phyloP scores from a whole-genome alignment of 2,329 filamentous ascomycete genomes.

The Cladosporium cucumerinum region DNA sequence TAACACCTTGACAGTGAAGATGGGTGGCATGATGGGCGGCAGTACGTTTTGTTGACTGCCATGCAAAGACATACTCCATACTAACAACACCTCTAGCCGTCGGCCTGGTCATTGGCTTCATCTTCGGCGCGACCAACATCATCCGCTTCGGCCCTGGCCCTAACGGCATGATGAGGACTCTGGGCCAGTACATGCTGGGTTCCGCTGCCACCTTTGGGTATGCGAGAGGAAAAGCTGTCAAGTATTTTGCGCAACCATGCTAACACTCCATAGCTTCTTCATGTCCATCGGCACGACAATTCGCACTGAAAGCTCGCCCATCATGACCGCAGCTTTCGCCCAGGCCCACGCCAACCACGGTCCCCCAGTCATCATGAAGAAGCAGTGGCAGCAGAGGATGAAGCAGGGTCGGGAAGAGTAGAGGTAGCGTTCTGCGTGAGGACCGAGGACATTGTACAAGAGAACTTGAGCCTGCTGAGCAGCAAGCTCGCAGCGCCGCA shows the following conservation, averaged over 20 bases:
- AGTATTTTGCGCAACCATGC: not conserved
- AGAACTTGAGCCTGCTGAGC: not conserved
- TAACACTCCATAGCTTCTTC: slow-evolving; percentile 65
- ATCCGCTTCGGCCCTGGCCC: slow-evolving; percentile 91
- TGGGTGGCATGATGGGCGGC: slow-evolving; percentile 97
- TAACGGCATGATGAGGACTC: slow-evolving; percentile 87
- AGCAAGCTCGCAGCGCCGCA: not conserved
- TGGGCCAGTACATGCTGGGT: slow-evolving; percentile 95
- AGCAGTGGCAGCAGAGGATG: slow-evolving; percentile 34
- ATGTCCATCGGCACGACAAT: slow-evolving; percentile 99
- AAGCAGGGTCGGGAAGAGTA: slow-evolving; percentile 12
- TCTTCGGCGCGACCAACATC: slow-evolving; percentile 88
- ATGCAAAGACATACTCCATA: not conserved
- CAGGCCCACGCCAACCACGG: slow-evolving; percentile 58
- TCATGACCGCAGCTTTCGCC: slow-evolving; percentile 71
- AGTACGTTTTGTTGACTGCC: slow-evolving; percentile 60
- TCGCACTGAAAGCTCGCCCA: slow-evolving; percentile 79
- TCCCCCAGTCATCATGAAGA: slow-evolving; percentile 66
- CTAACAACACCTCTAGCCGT: slow-evolving; percentile 61
- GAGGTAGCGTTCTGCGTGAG: not conserved
- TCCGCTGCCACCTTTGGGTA: slow-evolving; percentile 97
- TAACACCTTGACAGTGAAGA: slow-evolving; percentile 66
- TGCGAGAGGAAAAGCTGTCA: slow-evolving; percentile 23
- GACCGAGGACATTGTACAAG: not conserved
- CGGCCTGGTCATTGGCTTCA: slow-evolving; percentile 94